A percentile compares a stretch with the other conserved stretches of the same genome.
phyloP scores from a whole-genome alignment of 73 alveolate species.

The Halteria grandinella region DNA sequence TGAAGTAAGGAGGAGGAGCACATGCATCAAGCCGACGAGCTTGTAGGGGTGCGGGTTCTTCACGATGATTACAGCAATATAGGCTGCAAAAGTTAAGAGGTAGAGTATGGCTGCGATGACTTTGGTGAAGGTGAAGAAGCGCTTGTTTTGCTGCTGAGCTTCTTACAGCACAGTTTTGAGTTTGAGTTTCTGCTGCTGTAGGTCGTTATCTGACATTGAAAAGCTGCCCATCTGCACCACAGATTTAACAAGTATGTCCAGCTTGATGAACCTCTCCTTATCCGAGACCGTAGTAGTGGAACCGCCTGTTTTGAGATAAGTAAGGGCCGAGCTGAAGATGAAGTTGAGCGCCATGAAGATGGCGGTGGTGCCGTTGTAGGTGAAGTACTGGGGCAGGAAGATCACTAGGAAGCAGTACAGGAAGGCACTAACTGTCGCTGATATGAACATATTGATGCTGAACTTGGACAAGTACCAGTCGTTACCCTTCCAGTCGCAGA shows the following conservation, averaged over 20 bases:
- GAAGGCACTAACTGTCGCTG: background rate
- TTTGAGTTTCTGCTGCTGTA: background rate
- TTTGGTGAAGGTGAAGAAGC: background rate
- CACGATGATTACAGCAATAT: background rate
- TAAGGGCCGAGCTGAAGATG: background rate
- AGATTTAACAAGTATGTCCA: background rate
- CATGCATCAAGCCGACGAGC: conserved; percentile 6
- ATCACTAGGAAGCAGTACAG: conserved; percentile 39
- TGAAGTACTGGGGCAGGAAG: conserved; percentile 40
- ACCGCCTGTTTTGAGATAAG: conserved; percentile 25
- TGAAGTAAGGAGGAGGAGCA: background rate
- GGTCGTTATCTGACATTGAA: background rate
- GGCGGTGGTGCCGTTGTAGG: conserved; percentile 60
- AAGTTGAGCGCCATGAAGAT: conserved; percentile 32
- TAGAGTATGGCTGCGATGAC: background rate
- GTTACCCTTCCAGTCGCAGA: conserved; percentile 43
- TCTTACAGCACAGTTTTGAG: background rate
- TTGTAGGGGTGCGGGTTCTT: background rate
- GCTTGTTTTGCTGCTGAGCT: background rate
- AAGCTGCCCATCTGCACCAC: background rate
- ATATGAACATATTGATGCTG: background rate
- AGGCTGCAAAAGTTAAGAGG: background rate
- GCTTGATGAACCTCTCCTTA: background rate
- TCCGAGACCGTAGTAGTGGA: no score
- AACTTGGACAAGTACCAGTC: conserved; percentile 50